Conservation (phyloP, 179 eudicot genomes). For the Pouteria campechiana region DNA sequence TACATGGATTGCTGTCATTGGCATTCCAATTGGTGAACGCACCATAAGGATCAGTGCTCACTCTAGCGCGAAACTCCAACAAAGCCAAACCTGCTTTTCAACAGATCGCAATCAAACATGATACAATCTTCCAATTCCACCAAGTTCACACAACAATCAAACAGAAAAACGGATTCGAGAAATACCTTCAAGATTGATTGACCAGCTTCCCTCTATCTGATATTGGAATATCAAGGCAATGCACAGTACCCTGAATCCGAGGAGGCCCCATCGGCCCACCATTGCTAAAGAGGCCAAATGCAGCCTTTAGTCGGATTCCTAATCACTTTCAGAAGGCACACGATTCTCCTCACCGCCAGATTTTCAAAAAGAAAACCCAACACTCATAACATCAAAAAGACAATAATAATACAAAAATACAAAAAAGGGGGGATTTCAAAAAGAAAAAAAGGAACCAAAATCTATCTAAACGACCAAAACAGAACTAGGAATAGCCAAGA, state of each 20-base stretch:
- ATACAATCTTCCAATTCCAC: not conserved
- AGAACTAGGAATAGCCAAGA: no score
- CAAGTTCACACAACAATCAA: not conserved
- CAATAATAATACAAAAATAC: no score
- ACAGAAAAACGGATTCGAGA: constrained; percentile 1
- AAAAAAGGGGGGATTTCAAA: no score
- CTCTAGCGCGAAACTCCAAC: constrained; percentile 40
- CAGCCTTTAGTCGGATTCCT: no score
- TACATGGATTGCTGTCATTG: constrained; percentile 47
- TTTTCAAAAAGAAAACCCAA: no score
- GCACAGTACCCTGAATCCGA: constrained; percentile 31
- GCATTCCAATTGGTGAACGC: constrained; percentile 61
- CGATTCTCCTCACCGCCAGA: no score
- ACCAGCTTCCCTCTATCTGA: constrained; percentile 33
- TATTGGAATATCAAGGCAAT: constrained; percentile 38
- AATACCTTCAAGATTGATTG: constrained; percentile 80
- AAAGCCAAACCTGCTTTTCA: constrained; percentile 57
- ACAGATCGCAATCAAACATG: not conserved
- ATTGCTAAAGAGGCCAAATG: constrained; percentile 40
- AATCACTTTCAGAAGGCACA: no score
- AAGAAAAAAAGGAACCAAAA: no score
- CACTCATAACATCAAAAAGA: no score
- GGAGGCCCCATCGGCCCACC: constrained; percentile 61
- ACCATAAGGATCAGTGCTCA: constrained; percentile 55
- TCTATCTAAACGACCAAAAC: no score